Conservation (phyloP, 176 grass and related monocot species). For the Luzula sylvatica region DNA sequence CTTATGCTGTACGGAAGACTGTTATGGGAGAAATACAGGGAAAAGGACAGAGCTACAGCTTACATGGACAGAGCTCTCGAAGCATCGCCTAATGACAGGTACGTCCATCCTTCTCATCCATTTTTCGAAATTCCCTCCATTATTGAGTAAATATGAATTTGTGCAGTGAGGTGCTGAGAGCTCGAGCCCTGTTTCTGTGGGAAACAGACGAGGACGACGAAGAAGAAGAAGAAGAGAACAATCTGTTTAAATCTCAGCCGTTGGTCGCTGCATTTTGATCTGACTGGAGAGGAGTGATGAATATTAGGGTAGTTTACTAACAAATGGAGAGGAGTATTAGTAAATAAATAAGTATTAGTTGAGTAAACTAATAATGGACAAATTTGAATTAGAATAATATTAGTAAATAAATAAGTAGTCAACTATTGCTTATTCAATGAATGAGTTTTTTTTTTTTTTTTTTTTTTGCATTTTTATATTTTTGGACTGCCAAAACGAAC, state of each 20-base stretch:
- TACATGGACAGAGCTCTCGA: conserved; percentile 66
- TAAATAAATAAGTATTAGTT: too few species aligned
- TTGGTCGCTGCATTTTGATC: conserved; percentile 48
- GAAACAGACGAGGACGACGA: conserved; percentile 45
- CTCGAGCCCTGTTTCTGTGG: conserved; percentile 79
- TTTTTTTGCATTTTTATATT: too few species aligned
- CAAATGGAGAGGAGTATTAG: too few species aligned
- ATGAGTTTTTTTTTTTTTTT: too few species aligned
- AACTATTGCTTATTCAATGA: neutral
- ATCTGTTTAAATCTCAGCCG: neutral
- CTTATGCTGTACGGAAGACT: conserved; percentile 59
- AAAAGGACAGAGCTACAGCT: conserved; percentile 39
- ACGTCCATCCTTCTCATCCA: too few species aligned
- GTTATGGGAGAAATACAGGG: conserved; percentile 45
- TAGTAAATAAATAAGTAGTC: neutral
- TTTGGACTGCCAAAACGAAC: too few species aligned
- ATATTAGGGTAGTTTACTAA: too few species aligned
- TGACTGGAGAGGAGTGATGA: too few species aligned
- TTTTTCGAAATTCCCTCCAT: too few species aligned
- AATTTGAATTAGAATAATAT: neutral
- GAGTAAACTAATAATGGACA: neutral
- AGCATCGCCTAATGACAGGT: conserved; percentile 64
- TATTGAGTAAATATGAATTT: neutral
- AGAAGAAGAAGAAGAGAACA: neutral
- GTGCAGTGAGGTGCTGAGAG: conserved; percentile 66